Percentiles rank a stretch among this genome's conserved stretches.
phyloP scores from a whole-genome alignment of 257 asterid species.

The Voacanga thouarsii region DNA sequence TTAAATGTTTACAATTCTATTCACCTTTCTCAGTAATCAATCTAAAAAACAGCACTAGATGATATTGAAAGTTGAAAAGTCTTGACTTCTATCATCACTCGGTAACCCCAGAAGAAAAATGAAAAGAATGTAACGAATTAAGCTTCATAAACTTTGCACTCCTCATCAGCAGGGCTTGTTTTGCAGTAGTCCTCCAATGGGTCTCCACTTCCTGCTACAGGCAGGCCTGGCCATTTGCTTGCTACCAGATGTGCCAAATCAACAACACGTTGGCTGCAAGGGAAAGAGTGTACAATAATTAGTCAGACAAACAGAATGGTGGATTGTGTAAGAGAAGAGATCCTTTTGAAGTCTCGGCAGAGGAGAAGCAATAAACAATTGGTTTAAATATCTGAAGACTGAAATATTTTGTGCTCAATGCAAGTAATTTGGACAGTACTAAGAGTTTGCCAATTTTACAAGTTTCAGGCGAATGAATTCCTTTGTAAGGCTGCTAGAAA shows the following conservation, averaged over 20 bases:
- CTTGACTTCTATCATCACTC: slow-evolving; percentile 20
- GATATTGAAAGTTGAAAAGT: slow-evolving; percentile 11
- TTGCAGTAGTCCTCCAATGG: slow-evolving; percentile 84
- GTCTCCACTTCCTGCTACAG: slow-evolving; percentile 58
- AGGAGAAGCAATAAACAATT: background rate
- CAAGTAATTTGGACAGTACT: too few species aligned
- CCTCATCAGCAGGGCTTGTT: slow-evolving; percentile 71
- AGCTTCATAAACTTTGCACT: slow-evolving; percentile 82
- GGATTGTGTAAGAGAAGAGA: background rate
- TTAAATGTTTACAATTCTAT: slow-evolving; percentile 4
- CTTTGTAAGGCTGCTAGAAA: too few species aligned
- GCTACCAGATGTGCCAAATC: slow-evolving; percentile 96
- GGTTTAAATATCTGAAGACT: too few species aligned
- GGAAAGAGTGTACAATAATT: background rate
- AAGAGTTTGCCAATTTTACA: too few species aligned
- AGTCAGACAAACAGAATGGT: background rate
- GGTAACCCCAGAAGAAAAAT: slow-evolving; percentile 6
- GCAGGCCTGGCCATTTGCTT: slow-evolving; percentile 67
- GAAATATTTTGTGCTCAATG: too few species aligned
- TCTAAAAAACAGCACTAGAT: background rate
- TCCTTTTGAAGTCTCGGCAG: background rate
- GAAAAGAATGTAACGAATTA: slow-evolving; percentile 4
- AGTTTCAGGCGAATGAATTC: background rate
- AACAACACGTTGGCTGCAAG: slow-evolving; percentile 84
- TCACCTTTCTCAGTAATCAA: slow-evolving; percentile 11